Base-by-base conservation (phyloP, 495 filamentous ascomycete species). In the Trypethelium eluteriae region DNA sequence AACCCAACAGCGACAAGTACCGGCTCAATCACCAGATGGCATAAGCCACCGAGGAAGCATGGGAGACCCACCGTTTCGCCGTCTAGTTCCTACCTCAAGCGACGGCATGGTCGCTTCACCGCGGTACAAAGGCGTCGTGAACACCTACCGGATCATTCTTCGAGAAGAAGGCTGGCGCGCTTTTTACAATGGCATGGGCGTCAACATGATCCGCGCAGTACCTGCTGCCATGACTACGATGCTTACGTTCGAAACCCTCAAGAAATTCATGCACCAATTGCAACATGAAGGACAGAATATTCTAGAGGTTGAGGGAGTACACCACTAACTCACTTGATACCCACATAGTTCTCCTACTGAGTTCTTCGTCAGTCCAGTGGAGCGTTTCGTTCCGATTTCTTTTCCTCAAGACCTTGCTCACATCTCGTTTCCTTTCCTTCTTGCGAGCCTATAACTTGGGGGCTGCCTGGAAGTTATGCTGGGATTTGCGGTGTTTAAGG, bases 121-220 rank as follows among this genome's bases (percentile, higher is more conserved):
- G 35, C 87, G 90, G 63, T 98, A 98, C 75, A 81, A 78, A 67
- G 94, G 94, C 38, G 82, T 96, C 38, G 70, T 92, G n/a, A 86
- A 84, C 71, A 97, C 93, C 3, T 90, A 86, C 74, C 85, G 86
- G 69, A 92, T 87, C 2, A 97, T 99, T 59, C 75, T 96, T 41
- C 78, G 81, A 34, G 94, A 99, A 76, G 94, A 99, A 76, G 94
- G 94, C 2, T 96, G 95, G 92, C 82, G 88, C 62, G 95, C 92
- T 6, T 97, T 99, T 74, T 99, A 99, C 74, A 91, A 92, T 32
- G 94, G 94, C 38, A 95, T 99, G 84, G 95, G 94, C 44, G 96
- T 93, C 41, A 99, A 99, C 77, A 88, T 99, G 82, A 89, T 97
- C 81, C 85, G 94, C 63, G 95, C 94, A 16, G 87, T 99, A 25